Evolutionary conservation across 2,329 filamentous ascomycete species (phyloP), one percentile per base, ranked within the genome.

Genomic region (Trichoderma gracile): DNA sequence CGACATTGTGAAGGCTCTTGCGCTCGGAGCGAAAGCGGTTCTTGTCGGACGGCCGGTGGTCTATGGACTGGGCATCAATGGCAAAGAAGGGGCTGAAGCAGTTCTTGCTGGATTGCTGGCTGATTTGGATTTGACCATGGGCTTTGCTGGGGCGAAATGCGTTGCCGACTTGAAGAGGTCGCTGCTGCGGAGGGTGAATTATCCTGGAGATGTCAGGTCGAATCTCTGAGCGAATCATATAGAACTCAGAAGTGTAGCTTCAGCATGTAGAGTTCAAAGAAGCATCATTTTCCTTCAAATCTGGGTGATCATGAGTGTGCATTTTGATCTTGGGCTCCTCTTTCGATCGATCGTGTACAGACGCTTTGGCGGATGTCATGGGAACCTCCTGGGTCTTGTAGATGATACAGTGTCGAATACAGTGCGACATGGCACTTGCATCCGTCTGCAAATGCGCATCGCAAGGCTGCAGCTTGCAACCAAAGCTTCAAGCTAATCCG

Each of bases 61-160:
- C 4, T 78, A 76, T 57, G 76, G 75, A 0, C 67, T 78, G n/a
- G 78, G 73, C 0, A 73, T 73, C 6, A 71, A 73, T 0, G 75
- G 76, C 10, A 73, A 72, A 1, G 73, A 76, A 19, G 78, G 90
- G 17, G 88, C 90, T 75, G 27, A 86, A 83, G 71, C 74, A 81
- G 80, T 79, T 21, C 64, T 84, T 56, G 78, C 74, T 46, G 76
- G 83, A 2, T 56, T 78, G 23, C 63, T 78, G 40, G 76, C 77
- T 0, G 77, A 78, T 54, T 68, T 76, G 17, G 85, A 87, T 71
- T 79, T 84, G 62, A 83, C 78, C 9, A 83, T 88, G 81, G 81
- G 81, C 1, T 73, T 87, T 53, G 75, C 80, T 3, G 85, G 85
- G 0, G 82, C 84, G 62, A 72, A 77, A 71, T 78, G 68, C 19